These are phyloP conservation scores for Calonectria honghensis DNA, from an alignment of 2,329 filamentous ascomycete species.

Conservation along the genomic window DNA sequence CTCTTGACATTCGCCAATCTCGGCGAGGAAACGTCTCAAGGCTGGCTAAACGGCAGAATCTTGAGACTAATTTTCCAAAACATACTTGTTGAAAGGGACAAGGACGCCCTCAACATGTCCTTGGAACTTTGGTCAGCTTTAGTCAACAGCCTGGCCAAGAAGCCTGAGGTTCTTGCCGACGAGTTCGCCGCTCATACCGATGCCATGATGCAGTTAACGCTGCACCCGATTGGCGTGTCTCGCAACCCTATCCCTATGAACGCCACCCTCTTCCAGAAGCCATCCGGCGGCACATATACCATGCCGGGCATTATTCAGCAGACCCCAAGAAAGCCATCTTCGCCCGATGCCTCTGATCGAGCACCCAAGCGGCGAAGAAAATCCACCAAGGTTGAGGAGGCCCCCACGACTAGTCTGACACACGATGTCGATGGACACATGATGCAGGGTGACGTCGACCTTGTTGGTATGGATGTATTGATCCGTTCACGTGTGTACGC, in stretches of 20 bases:
- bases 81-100: slow-evolving; percentile 92
- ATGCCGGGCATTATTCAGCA: slow-evolving; percentile 67
- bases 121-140: slow-evolving; percentile 91
- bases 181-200: slow-evolving; percentile 86
- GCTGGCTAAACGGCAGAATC: slow-evolving; percentile 94
- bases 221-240: slow-evolving; percentile 94
- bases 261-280: slow-evolving; percentile 89
- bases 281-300: slow-evolving; percentile 90
- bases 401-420: slow-evolving; percentile 76
- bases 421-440: slow-evolving; percentile 99
- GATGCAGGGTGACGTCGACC: slow-evolving; percentile 96
- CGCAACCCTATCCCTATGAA: slow-evolving; percentile 96
- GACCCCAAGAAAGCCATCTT: slow-evolving; percentile 68
- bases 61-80: slow-evolving; percentile 96
- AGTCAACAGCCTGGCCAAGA: slow-evolving; percentile 79
- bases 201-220: slow-evolving; percentile 87
- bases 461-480: slow-evolving; percentile 92
- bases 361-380: slow-evolving; percentile 86
- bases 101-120: slow-evolving; percentile 86
- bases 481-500: slow-evolving; percentile 92
- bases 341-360: slow-evolving; percentile 75
- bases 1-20: slow-evolving; percentile 94
- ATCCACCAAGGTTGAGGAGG: slow-evolving; percentile 87
- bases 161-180: slow-evolving; percentile 78
- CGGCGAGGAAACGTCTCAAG: slow-evolving; percentile 85